phyloP scores from a whole-genome alignment of 2,329 filamentous ascomycete genomes.

The Teratosphaeria zuluensis region DNA sequence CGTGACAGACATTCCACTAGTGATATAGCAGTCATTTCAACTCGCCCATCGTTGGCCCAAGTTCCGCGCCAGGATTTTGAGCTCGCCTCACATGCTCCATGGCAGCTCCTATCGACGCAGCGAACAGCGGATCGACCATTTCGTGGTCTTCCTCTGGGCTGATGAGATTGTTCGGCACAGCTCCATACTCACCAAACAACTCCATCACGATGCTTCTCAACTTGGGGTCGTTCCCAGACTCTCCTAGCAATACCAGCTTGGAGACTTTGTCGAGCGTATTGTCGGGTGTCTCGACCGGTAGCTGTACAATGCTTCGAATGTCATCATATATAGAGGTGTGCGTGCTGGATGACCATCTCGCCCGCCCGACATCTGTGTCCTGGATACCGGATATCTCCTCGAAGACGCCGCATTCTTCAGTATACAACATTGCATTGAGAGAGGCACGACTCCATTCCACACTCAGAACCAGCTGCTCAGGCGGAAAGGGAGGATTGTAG shows the following conservation, averaged over 20 bases:
- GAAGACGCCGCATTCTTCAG: not conserved
- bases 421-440: not conserved
- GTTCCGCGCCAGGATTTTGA: too few species aligned
- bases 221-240: not conserved
- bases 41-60: too few species aligned
- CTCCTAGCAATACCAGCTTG: not conserved
- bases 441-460: not conserved
- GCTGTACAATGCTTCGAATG: not conserved
- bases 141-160: not conserved
- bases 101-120: not conserved
- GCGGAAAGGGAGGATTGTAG: not conserved
- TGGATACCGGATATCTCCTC: not conserved
- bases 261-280: not conserved
- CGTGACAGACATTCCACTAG: too few species aligned
- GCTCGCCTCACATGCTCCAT: not conserved
- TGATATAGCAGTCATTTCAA: too few species aligned
- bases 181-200: not conserved
- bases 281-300: not conserved
- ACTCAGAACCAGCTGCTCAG: not conserved
- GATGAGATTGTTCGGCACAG: not conserved
- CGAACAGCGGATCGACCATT: not conserved
- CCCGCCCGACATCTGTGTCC: not conserved
- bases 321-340: not conserved
- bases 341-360: not conserved
- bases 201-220: not conserved